Percentiles rank a stretch among this genome's conserved stretches.
Conservation (phyloP, 352 stramenopile species). For the Globisporangium irregulare region DNA sequence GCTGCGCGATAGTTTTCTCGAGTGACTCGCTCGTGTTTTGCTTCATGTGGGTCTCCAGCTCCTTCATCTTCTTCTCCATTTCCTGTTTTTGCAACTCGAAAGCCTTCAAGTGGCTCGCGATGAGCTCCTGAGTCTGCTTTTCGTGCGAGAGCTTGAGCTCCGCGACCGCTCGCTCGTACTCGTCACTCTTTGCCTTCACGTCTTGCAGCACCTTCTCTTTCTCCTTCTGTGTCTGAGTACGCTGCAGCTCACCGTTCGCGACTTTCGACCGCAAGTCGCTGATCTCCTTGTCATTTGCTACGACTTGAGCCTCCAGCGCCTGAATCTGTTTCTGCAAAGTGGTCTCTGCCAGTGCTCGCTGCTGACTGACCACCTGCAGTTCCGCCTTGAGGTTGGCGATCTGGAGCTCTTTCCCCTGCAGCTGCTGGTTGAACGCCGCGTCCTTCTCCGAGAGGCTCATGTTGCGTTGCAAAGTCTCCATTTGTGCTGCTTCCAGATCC, state of each 20-base stretch:
- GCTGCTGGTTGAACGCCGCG: slow-evolving; percentile 31
- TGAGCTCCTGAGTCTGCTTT: slow-evolving; percentile 20
- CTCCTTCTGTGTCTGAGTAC: slow-evolving; percentile 15
- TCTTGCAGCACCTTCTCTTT: slow-evolving; percentile 18
- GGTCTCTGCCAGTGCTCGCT: slow-evolving; percentile 23
- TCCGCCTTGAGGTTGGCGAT: slow-evolving; percentile 35
- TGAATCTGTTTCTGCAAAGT: slow-evolving; percentile 18
- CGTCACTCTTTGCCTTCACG: slow-evolving; percentile 12
- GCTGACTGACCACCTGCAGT: slow-evolving; percentile 15
- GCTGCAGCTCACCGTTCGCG: slow-evolving; percentile 17
- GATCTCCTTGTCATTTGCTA: slow-evolving; percentile 17
- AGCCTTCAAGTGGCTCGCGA: slow-evolving; percentile 19
- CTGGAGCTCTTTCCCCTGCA: slow-evolving; percentile 36
- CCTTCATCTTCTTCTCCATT: slow-evolving; percentile 19
- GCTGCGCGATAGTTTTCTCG: slow-evolving; percentile 11
- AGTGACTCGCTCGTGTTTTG: slow-evolving; percentile 12
- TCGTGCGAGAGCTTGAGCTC: slow-evolving; percentile 23
- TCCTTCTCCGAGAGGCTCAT: slow-evolving; percentile 36
- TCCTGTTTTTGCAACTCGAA: slow-evolving; percentile 19
- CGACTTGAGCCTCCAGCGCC: slow-evolving; percentile 21
- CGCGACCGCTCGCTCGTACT: slow-evolving; percentile 7
- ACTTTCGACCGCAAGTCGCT: slow-evolving; percentile 18
- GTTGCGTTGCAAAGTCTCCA: slow-evolving; percentile 43
- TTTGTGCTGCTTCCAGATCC: slow-evolving; percentile 35
- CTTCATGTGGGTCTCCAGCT: slow-evolving; percentile 23